Percentiles rank a stretch among this genome's conserved stretches.
phyloP scores from a whole-genome alignment of 2,329 filamentous ascomycete genomes.

The Mycocentrospora acerina region DNA sequence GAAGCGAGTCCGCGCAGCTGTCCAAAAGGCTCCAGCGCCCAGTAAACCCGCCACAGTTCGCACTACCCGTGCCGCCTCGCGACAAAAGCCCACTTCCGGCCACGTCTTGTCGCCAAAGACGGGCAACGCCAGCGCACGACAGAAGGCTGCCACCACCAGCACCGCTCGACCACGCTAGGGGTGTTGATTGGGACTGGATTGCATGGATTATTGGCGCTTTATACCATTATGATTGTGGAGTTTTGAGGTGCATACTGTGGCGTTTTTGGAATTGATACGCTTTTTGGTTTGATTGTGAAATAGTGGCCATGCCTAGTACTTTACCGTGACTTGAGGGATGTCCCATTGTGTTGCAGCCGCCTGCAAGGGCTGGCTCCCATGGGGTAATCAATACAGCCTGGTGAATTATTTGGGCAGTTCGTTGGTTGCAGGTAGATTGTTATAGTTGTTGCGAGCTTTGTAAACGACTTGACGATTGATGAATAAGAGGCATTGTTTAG shows the following conservation, averaged over 20 bases:
- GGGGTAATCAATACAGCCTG: conserved; percentile 12
- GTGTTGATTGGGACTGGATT: conserved; percentile 11
- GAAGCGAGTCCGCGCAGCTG: conserved; percentile 17
- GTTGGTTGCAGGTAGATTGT: not conserved
- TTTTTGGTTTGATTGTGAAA: conserved; percentile 1
- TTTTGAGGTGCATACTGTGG: conserved; percentile 9
- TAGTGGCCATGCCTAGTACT: conserved; percentile 1
- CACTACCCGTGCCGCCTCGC: conserved; percentile 26
- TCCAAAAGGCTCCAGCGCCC: conserved; percentile 9
- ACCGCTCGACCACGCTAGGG: conserved; percentile 21
- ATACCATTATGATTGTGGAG: conserved; percentile 14
- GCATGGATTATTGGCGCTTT: conserved; percentile 10
- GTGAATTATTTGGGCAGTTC: conserved; percentile 1
- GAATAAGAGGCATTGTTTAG: too few relatives aligned
- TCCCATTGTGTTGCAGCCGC: conserved; percentile 14
- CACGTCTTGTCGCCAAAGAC: conserved; percentile 29
- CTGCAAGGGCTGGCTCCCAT: conserved; percentile 18
- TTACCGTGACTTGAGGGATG: conserved; percentile 14
- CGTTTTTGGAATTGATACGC: conserved; percentile 9
- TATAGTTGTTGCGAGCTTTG: too few relatives aligned
- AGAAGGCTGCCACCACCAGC: conserved; percentile 18
- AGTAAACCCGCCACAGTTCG: conserved; percentile 14
- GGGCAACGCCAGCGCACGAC: conserved; percentile 14
- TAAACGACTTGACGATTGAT: too few relatives aligned
- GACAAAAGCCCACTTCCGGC: conserved; percentile 15